These are phyloP conservation scores for Calonectria pseudoturangicola DNA, from an alignment of 2,329 filamentous ascomycete species.

Conservation along the genomic window DNA sequence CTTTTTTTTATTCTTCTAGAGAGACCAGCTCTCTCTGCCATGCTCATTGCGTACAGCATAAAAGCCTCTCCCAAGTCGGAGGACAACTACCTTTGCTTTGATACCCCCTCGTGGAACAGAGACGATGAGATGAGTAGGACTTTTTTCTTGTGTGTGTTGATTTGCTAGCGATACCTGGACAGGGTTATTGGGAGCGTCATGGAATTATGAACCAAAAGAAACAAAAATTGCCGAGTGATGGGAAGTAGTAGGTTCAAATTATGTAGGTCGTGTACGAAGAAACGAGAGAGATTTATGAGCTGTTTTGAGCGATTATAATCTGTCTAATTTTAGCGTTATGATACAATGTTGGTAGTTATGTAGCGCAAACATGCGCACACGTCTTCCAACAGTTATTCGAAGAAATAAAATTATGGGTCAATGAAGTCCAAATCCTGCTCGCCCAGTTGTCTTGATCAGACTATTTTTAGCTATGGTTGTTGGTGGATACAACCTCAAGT, in stretches of 20 bases:
- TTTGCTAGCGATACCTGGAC: background rate
- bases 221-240: background rate
- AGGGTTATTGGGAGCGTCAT: background rate
- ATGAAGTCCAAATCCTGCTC: background rate
- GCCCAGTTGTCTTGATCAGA: background rate
- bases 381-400: background rate
- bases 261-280: conserved; percentile 21
- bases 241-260: conserved; percentile 18
- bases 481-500: background rate
- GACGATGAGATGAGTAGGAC: conserved; percentile 16
- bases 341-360: background rate
- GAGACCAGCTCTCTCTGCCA: background rate
- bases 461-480: background rate
- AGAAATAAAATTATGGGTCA: background rate
- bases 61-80: conserved; percentile 15
- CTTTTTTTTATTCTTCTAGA: background rate
- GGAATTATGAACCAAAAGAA: background rate
- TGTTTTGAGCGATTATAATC: conserved; percentile 31
- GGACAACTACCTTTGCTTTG: conserved; percentile 10
- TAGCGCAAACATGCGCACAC: background rate
- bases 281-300: conserved; percentile 20
- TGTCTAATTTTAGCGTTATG: background rate
- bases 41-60: background rate
- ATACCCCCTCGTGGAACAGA: conserved; percentile 13
- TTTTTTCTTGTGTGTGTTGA: background rate